Percentiles rank a stretch among this genome's conserved stretches.
phyloP scores from a whole-genome alignment of 768 basidiomycete genomes.

The Tricholomella constricta region DNA sequence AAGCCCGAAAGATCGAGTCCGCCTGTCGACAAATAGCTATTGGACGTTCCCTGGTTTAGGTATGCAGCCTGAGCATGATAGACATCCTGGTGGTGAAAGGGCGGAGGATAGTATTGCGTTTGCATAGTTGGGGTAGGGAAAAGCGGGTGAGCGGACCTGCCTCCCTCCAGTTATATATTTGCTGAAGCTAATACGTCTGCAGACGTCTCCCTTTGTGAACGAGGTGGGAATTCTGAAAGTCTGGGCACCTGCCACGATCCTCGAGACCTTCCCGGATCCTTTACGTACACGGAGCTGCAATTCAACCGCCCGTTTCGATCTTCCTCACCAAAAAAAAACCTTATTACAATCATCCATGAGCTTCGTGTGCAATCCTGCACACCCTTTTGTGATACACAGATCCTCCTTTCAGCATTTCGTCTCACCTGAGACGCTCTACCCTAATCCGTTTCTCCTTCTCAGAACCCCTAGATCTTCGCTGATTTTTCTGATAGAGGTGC shows the following conservation, averaged over 20 bases:
- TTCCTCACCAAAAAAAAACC: slow-evolving; percentile 26
- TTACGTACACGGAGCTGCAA: slow-evolving; percentile 50
- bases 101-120: slow-evolving; percentile 33
- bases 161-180: slow-evolving; percentile 47
- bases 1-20: slow-evolving; percentile 42
- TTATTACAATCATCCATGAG: slow-evolving; percentile 9
- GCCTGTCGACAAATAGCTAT: slow-evolving; percentile 30
- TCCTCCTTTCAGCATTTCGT: slow-evolving; percentile 10
- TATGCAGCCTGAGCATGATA: slow-evolving; percentile 23
- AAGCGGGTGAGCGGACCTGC: slow-evolving; percentile 36
- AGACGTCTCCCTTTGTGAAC: slow-evolving; percentile 41
- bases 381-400: slow-evolving; percentile 11
- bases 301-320: slow-evolving; percentile 36
- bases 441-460: slow-evolving; percentile 15
- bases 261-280: slow-evolving; percentile 42
- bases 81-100: slow-evolving; percentile 30
- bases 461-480: slow-evolving; percentile 22
- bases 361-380: slow-evolving; percentile 6
- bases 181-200: slow-evolving; percentile 42
- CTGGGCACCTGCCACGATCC: slow-evolving; percentile 46
- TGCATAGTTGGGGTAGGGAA: slow-evolving; percentile 39
- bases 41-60: slow-evolving; percentile 25
- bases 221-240: slow-evolving; percentile 45
- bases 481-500: slow-evolving; percentile 21
- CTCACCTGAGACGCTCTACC: slow-evolving; percentile 13